Evolutionary conservation across 129 eudicot species (phyloP), one percentile per base, ranked within the genome.

Genomic region (Flaveria bidentis): DNA sequence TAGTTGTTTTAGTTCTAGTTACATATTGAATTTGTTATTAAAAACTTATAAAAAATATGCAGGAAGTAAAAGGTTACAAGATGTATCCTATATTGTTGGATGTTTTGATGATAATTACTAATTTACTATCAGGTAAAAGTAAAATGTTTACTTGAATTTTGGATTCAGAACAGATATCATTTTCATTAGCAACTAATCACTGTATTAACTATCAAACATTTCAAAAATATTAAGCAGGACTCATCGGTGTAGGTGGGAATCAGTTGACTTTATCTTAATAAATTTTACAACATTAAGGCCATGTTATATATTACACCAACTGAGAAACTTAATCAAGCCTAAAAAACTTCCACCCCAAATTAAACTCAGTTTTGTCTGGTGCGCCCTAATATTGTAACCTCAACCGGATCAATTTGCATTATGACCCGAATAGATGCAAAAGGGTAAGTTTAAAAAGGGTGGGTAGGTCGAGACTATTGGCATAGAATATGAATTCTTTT

Each of bases 241-340:
- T 23, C 23, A 60, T 23, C 39, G 2, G 67, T 12, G n/a, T 60
- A 60, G 17, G n/a, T 13, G n/a, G 67, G 41, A 1, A 60, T 25
- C 16, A 22, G 9, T 25, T 50, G 47, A 53, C 26, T 71, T 8
- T 50, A 71, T 53, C 67, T 14, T 13, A 60, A 12, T 23, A 22
- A 47, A 26, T 16, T 14, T 26, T 50, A 22, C 51, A 16, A 28
- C 56, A 9, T 23, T 15, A 71, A 51, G 26, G 45, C 62, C 47
- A 25, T 36, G 51, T 52, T 52, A 17, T 23, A 10, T 17, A 39
- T 52, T 33, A 39, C 50, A 41, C 47, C 65, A 72, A 52, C 33
- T 53, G 42, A 18, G 52, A n/a, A 53, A 72, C 76, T 8, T 30
- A 72, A 60, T 72, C 18, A 17, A 30, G 51, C 66, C 76, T 28